Evolutionary conservation across 768 basidiomycete species (phyloP), one percentile per base, ranked within the genome.

Genomic region (Naganishia kalamii): DNA sequence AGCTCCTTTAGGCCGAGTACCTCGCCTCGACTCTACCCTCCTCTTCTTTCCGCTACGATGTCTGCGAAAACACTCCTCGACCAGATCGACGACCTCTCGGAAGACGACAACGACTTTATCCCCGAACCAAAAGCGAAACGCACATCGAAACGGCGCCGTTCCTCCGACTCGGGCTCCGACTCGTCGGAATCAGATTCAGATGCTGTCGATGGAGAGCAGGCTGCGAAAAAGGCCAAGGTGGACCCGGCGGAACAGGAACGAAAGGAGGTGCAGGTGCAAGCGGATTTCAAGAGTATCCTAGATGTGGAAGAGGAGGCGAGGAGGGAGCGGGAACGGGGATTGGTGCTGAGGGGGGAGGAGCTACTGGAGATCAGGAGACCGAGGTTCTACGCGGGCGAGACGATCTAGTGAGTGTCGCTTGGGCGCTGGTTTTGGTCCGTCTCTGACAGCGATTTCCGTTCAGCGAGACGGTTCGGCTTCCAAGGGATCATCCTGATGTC

Each of bases 341-440:
- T 44, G 43, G 33, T 27, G 46, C 7, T 4, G 29, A 47, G 17
- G 27, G 62, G 51, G 29, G 62, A 57, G 30, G 62, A 69, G 50
- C 70, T 64, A 71, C 68, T 77, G 12, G 69, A 71, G 33, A 60
- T 77, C 5, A 67, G 63, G 51, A 44, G 75, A 59, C 65, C 72
- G 41, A 68, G 74, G 62, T 66, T 65, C 11, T 77, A 74, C 51
- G 74, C 75, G 0, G 75, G 75, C 2, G 71, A 77, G 49, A 70
- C 66, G 13, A 70, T 77, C 44, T 69, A 67, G 75, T 75, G 33
- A 66, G 23, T 46, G 21, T 17, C 40, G n/a, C 37, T 44, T 25
- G 27, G 23, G 40, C 3, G 12, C 23, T 7, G 12, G 59, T 7
- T 27, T 44, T 46, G 27, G 2, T 10, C 19, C 43, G 6, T n/a